Evolutionary conservation across 345 rosid genomes (phyloP), one percentile per base, ranked within the genome.

Genomic region (Lepidium didymum): DNA sequence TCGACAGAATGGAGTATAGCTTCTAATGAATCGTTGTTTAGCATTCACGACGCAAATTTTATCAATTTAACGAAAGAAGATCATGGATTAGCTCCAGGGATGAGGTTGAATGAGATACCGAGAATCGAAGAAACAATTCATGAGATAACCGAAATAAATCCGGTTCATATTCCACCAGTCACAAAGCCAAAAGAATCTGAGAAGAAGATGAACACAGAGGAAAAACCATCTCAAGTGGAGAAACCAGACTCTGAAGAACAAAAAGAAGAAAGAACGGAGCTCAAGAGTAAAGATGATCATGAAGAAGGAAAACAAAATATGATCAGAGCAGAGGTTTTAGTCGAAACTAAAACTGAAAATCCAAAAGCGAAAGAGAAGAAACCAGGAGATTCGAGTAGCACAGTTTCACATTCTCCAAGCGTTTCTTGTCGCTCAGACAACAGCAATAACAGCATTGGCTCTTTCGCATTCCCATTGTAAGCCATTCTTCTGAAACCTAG

Each of bases 1-100:
- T 74, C 83, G 1, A 31, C 46, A 40, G 99, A 91, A 0, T 91
- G 99, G 99, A 95, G 99, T 13, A 71, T 77, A 2, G 86, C 97
- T 59, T 95, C 99, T 2, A 95, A 86, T 29, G 97, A 95, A 65
- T 91, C 97, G 0, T 72, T 95, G 74, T 95, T 91, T 34, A 95
- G 97, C 56, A 84, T 95, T 73, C 88, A 84, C 19, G 68, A 87
- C 61, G 87, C 85, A 16, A 85, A 76, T 34, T 75, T 57, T 38
- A 81, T 82, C 77, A 80, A 82, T 77, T 79, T 91, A 0, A 85
- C 72, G 8, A 61, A 8, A 61, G 96, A 90, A 2, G 85, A 88
- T 50, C 67, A 74, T 10, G 75, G 68, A 37, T 59, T 77, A 74
- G 34, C 9, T 73, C 6, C 45, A 10, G 4, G 78, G 44, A 77